Percentiles rank a stretch among this genome's conserved stretches.
Evolutionary conservation across 2,329 filamentous ascomycete genomes (phyloP).

Genomic region (Sclerotinia borealis): DNA sequence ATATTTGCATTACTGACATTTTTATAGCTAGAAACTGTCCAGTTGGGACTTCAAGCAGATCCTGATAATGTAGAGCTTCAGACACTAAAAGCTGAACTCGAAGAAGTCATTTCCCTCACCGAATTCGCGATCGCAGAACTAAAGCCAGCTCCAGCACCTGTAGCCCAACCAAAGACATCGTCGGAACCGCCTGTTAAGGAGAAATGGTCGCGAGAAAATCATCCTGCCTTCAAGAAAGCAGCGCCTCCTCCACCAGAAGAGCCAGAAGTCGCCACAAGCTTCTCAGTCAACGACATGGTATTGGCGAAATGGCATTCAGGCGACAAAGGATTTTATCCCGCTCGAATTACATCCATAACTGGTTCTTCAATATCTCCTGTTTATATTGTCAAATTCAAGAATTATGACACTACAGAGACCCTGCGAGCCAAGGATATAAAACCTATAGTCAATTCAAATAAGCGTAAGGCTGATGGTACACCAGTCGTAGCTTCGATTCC

Average conservation of each 20-base stretch:
- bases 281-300: slow-evolving; percentile 83
- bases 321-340: slow-evolving; percentile 86
- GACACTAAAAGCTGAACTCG: slow-evolving; percentile 72
- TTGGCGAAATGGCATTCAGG: slow-evolving; percentile 87
- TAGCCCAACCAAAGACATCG: slow-evolving; percentile 34
- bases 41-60: slow-evolving; percentile 70
- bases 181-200: slow-evolving; percentile 52
- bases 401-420: slow-evolving; percentile 79
- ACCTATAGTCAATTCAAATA: slow-evolving; percentile 64
- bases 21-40: slow-evolving; percentile 67
- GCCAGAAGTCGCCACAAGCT: slow-evolving; percentile 48
- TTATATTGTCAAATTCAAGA: slow-evolving; percentile 93
- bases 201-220: slow-evolving; percentile 77
- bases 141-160: slow-evolving; percentile 38
- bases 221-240: slow-evolving; percentile 66
- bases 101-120: slow-evolving; percentile 72
- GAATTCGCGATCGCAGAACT: slow-evolving; percentile 77
- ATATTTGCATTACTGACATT: slow-evolving; percentile 14
- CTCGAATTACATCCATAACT: slow-evolving; percentile 87
- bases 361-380: slow-evolving; percentile 86
- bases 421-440: slow-evolving; percentile 77
- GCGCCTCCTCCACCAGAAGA: slow-evolving; percentile 45
- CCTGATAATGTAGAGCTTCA: slow-evolving; percentile 74
- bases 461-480: slow-evolving; percentile 80
- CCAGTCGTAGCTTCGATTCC: slow-evolving; percentile 43